Evolutionary conservation across 805 yeast genomes (phyloP).

Genomic region (Wickerhamomyces bovis): DNA sequence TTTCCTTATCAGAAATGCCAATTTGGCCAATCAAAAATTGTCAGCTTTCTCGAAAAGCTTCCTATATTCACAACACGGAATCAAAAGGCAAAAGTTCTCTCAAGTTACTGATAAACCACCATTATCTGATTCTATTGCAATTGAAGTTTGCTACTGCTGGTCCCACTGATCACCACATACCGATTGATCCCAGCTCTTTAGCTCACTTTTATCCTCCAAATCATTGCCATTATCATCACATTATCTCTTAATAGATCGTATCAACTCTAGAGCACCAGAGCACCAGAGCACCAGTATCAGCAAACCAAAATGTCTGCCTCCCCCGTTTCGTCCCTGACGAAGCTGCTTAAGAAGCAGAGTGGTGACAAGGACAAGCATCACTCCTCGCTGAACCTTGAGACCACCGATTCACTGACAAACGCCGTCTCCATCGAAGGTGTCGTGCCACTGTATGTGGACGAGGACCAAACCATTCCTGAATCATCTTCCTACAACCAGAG

Average conservation of each 20-base stretch:
- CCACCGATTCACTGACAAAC: conserved; percentile 16
- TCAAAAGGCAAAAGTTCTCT: not conserved
- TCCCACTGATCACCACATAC: not conserved
- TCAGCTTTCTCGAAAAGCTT: not conserved
- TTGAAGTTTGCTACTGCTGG: too few species aligned
- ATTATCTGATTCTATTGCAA: not conserved
- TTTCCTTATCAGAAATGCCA: not conserved
- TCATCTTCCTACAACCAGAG: conserved; percentile 14
- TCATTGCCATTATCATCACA: too few species aligned
- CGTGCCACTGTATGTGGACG: conserved; percentile 11
- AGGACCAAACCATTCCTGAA: not conserved
- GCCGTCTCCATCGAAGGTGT: conserved; percentile 26
- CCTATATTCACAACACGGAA: not conserved
- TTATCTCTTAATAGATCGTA: too few species aligned
- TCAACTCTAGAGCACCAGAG: not conserved
- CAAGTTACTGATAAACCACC: not conserved
- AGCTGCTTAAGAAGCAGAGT: conserved; percentile 23
- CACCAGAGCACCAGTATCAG: not conserved
- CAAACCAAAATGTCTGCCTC: conserved; percentile 6
- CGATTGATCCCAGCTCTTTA: not conserved
- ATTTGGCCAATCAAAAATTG: not conserved
- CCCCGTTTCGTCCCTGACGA: conserved; percentile 24
- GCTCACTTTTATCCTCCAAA: too few species aligned
- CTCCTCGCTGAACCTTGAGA: conserved; percentile 3
- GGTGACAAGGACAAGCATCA: conserved; percentile 5